Evolutionary conservation across 495 filamentous ascomycete genomes (phyloP).

Genomic region (Penicillium maclennaniae): DNA sequence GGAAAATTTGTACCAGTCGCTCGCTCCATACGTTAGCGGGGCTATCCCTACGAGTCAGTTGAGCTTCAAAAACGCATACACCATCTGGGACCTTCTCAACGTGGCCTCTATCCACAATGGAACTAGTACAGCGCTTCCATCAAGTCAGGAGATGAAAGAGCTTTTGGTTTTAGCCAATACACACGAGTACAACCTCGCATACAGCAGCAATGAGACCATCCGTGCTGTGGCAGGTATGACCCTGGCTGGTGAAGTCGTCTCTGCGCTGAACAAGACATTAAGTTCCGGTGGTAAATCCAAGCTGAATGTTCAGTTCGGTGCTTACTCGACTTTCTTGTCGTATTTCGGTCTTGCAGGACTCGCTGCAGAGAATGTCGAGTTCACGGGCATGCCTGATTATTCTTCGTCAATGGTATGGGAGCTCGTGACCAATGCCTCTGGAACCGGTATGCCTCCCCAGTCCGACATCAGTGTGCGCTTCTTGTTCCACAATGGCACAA

Average conservation of each 20-base stretch:
- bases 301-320: constrained; percentile 47
- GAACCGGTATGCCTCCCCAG: constrained; percentile 31
- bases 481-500: constrained; percentile 51
- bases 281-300: constrained; percentile 31
- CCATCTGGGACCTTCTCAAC: constrained; percentile 47
- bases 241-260: constrained; percentile 34
- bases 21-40: constrained; percentile 55
- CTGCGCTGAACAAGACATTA: constrained; percentile 44
- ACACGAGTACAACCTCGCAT: constrained; percentile 42
- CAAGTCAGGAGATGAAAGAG: constrained; percentile 21
- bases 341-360: constrained; percentile 52
- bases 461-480: constrained; percentile 47
- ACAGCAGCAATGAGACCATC: constrained; percentile 32
- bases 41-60: constrained; percentile 45
- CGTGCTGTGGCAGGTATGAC: constrained; percentile 17
- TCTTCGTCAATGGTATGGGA: constrained; percentile 54
- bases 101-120: constrained; percentile 44
- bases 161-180: constrained; percentile 34
- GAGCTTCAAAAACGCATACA: constrained; percentile 64
- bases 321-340: constrained; percentile 48
- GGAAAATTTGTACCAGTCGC: constrained; percentile 51
- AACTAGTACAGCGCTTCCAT: constrained; percentile 1
- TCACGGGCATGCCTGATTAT: constrained; percentile 50
- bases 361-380: constrained; percentile 23
- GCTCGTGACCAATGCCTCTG: constrained; percentile 46